Conservation (phyloP, 495 filamentous ascomycete species). For the Hypoxylon rickii region DNA sequence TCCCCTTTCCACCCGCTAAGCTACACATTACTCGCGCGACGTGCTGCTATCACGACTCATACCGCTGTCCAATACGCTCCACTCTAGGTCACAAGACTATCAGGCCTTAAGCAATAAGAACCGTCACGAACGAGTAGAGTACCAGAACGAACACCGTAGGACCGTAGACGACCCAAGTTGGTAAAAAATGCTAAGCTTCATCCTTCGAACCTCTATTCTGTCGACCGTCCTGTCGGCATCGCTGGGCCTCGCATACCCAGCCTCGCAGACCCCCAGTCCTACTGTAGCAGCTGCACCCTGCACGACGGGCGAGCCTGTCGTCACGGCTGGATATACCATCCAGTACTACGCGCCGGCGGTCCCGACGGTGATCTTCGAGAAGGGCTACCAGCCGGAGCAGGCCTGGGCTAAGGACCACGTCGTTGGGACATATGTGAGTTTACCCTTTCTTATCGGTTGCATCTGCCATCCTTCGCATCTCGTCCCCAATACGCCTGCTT, state of each 20-base stretch:
- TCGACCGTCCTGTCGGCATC: constrained; percentile 1
- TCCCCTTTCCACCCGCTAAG: not conserved
- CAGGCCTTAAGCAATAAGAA: not conserved
- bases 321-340: constrained; percentile 37
- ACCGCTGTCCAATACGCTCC: not conserved
- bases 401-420: constrained; percentile 28
- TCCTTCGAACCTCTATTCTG: not conserved
- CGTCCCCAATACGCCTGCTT: too few species aligned
- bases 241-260: constrained; percentile 22
- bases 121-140: not conserved
- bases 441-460: not conserved
- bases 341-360: constrained; percentile 23
- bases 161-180: not conserved
- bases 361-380: constrained; percentile 22
- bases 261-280: constrained; percentile 7
- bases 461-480: not conserved
- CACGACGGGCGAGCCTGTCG: constrained; percentile 23
- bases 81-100: too few species aligned
- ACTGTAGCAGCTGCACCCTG: constrained; percentile 18
- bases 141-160: too few species aligned
- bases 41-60: constrained; percentile 11
- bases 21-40: constrained; percentile 3
- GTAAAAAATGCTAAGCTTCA: constrained; percentile 15
- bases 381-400: constrained; percentile 31
- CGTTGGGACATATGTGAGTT: constrained; percentile 33